Base-by-base conservation (phyloP, 192 early-diverging fungal genomes). In the Kappamyces sp. region DNA sequence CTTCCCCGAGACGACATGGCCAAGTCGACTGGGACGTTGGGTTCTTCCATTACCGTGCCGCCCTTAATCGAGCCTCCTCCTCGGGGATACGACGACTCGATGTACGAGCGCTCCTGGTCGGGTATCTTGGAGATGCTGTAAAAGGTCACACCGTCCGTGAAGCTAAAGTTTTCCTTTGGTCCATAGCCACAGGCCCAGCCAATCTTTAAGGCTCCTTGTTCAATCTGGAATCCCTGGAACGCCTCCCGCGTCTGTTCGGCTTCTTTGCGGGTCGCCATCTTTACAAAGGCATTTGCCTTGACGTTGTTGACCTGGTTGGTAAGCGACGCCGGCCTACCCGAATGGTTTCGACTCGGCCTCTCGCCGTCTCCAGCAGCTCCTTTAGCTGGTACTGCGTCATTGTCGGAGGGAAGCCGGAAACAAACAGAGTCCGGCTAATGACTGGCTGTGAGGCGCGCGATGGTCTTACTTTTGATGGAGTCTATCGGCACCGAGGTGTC, bases 161-260 rank as follows among this genome's bases (percentile, higher is more conserved):
- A 80, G 60, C 66, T 64, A 48, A 80, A 80, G 48, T 69, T 68
- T 15, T 77, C 68, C 57, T 72, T 74, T 1, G 78, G 78, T 3
- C 78, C 78, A 60, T 74, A 80, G 4, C 78, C 78, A 59, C 78
- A 80, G 46, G 74, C 78, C 78, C 78, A 80, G 12, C 78, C 71
- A 33, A 75, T 64, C 72, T 74, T 42, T 10, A 58, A 36, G 32
- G 31, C 58, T 13, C 12, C 8, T 60, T 12, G 59, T 31, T 71
- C 67, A 7, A 57, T 35, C 31, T 57, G 33, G 55, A 44, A 57
- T 8, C 32, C 3, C 36, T 57, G 55, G 32, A 57, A 40, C n/a
- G 41, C 41, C 31, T 23, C 32, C 36, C 65, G 62, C 47, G 71
- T 68, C n/a, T 54, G 36, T 3, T 69, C 72, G 6, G 76, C 76